Conservation (phyloP, 2,329 filamentous ascomycete genomes). For the Fusarium oligoseptatum region DNA sequence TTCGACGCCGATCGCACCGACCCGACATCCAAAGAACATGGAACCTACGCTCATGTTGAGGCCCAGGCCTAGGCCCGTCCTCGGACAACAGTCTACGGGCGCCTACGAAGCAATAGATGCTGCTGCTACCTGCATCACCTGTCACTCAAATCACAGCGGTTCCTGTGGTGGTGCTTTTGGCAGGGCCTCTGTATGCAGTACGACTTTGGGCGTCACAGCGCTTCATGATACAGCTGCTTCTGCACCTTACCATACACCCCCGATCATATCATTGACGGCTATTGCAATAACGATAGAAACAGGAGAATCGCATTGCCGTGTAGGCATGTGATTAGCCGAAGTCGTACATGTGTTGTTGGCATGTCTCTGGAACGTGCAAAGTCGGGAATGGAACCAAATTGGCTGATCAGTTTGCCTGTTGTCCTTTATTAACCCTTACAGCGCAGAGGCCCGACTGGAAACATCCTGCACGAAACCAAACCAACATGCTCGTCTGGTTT, state of each 20-base stretch:
- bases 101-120: constrained; percentile 3
- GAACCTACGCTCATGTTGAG: background rate
- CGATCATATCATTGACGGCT: background rate
- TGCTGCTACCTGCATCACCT: constrained; percentile 25
- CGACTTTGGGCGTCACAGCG: constrained; percentile 11
- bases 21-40: background rate
- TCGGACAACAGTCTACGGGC: constrained; percentile 4
- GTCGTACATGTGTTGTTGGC: constrained; percentile 3
- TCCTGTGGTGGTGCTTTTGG: constrained; percentile 16
- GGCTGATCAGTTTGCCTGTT: background rate
- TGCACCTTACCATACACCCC: background rate
- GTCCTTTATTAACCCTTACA: background rate
- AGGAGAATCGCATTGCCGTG: constrained; percentile 20
- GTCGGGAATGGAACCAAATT: background rate
- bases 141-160: constrained; percentile 23
- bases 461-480: background rate
- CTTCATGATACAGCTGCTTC: constrained; percentile 4
- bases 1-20: constrained; percentile 6
- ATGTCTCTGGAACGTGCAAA: background rate
- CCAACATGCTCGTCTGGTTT: background rate
- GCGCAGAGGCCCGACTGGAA: background rate
- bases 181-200: constrained; percentile 9
- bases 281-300: background rate
- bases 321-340: constrained; percentile 32
- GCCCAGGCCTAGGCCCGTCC: background rate